These are phyloP conservation scores for Auricularia auricula-judae DNA, from an alignment of 768 basidiomycete species.

Conservation along the genomic window DNA sequence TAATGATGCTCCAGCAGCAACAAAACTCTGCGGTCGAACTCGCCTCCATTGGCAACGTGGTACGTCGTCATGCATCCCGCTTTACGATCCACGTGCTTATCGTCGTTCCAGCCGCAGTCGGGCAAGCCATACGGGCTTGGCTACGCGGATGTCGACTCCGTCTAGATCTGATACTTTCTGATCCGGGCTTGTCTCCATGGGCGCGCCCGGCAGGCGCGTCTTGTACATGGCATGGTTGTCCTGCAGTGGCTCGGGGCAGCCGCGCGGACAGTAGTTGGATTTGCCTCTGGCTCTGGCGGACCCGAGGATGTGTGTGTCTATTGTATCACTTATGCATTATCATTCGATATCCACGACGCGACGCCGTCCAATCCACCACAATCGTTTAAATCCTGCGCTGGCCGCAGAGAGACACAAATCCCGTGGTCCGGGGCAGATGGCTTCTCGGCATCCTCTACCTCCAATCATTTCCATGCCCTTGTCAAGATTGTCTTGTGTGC, in stretches of 20 bases:
- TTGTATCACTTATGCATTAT: too few relatives aligned
- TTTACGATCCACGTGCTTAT: not conserved
- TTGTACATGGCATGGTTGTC: not conserved
- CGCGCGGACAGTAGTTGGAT: not conserved
- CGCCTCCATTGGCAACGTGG: not conserved
- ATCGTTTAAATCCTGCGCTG: too few relatives aligned
- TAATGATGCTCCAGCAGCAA: not conserved
- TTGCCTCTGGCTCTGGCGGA: too few relatives aligned
- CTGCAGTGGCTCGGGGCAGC: not conserved
- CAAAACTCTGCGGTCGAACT: not conserved
- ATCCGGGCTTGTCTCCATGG: not conserved
- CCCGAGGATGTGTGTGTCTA: too few relatives aligned
- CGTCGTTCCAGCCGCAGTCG: not conserved
- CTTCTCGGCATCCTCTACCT: too few relatives aligned
- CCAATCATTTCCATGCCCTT: too few relatives aligned
- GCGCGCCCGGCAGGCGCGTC: not conserved
- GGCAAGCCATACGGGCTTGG: not conserved
- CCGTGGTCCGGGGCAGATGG: too few relatives aligned
- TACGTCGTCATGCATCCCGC: not conserved
- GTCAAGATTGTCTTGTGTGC: too few relatives aligned
- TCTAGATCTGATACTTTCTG: not conserved
- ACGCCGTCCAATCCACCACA: too few relatives aligned
- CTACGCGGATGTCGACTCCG: not conserved
- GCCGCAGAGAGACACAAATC: too few relatives aligned
- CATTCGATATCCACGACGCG: too few relatives aligned